Evolutionary conservation across 2,329 filamentous ascomycete species (phyloP).

Genomic region (Exophiala aquamarina): DNA sequence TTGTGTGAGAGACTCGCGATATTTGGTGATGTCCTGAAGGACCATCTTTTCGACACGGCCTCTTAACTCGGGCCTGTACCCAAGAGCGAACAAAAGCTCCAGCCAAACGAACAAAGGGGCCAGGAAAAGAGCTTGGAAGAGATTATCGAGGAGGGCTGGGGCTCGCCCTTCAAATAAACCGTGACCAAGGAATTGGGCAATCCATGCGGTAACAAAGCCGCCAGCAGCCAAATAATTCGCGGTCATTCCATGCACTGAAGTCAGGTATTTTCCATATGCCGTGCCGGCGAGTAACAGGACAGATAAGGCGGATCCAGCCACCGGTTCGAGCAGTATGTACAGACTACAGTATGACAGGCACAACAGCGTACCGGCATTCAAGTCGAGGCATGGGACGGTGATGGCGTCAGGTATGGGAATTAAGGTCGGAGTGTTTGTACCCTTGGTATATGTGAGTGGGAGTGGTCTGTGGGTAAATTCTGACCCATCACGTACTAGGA

Average conservation of each 20-base stretch:
- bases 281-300: slow-evolving; percentile 74
- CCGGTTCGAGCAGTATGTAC: slow-evolving; percentile 90
- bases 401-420: slow-evolving; percentile 56
- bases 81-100: slow-evolving; percentile 84
- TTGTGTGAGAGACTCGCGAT: slow-evolving; percentile 58
- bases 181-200: slow-evolving; percentile 89
- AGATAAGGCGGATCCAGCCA: slow-evolving; percentile 77
- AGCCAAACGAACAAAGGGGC: slow-evolving; percentile 98
- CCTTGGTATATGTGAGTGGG: slow-evolving; percentile 39
- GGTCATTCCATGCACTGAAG: slow-evolving; percentile 59
- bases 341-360: slow-evolving; percentile 69
- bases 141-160: slow-evolving; percentile 85
- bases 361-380: slow-evolving; percentile 59
- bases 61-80: slow-evolving; percentile 87
- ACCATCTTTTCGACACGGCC: slow-evolving; percentile 75
- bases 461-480: neutral
- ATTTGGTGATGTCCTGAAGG: slow-evolving; percentile 72
- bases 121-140: slow-evolving; percentile 86
- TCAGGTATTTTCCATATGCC: slow-evolving; percentile 73
- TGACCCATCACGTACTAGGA: slow-evolving; percentile 53
- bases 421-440: slow-evolving; percentile 55
- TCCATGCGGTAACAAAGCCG: slow-evolving; percentile 74
- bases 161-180: slow-evolving; percentile 84
- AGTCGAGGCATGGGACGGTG: slow-evolving; percentile 57
- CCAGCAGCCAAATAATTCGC: slow-evolving; percentile 67